phyloP scores from a whole-genome alignment of 306 rosid species.

The Lathyrus aphaca region DNA sequence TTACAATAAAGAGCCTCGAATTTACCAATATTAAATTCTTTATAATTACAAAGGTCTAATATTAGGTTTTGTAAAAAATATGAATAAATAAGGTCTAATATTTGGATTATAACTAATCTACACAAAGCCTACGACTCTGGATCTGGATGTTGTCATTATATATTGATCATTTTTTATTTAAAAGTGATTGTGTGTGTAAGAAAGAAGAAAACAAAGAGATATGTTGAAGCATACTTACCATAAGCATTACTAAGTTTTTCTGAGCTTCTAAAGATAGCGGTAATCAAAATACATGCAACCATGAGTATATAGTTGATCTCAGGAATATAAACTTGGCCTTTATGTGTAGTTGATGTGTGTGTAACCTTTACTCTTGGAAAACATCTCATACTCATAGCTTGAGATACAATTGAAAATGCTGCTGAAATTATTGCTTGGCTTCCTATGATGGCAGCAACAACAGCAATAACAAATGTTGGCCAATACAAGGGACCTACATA shows the following conservation, averaged over 20 bases:
- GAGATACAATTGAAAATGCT: too few relatives aligned
- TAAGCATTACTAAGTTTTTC: conserved; percentile 67
- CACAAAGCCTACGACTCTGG: too few relatives aligned
- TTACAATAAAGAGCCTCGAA: too few relatives aligned
- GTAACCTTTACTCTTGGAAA: conserved; percentile 68
- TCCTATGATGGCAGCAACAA: conserved; percentile 69
- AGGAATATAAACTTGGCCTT: conserved; percentile 82
- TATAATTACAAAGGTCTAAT: too few relatives aligned
- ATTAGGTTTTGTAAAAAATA: neutral
- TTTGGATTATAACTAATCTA: too few relatives aligned
- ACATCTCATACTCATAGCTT: conserved; percentile 62
- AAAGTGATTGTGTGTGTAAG: neutral
- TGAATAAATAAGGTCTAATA: too few relatives aligned
- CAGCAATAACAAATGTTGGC: conserved; percentile 77
- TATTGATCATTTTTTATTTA: neutral
- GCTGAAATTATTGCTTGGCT: conserved; percentile 89
- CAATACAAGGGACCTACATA: conserved; percentile 61
- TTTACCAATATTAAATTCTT: too few relatives aligned
- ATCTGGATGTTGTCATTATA: too few relatives aligned
- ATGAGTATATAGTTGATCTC: conserved; percentile 64
- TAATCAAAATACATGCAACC: conserved; percentile 58
- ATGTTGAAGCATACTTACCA: conserved; percentile 42
- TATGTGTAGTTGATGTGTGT: conserved; percentile 63
- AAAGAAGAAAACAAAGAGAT: neutral
- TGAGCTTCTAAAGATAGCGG: conserved; percentile 54